phyloP scores from a whole-genome alignment of 768 basidiomycete genomes.

The Phallus indusiatus region DNA sequence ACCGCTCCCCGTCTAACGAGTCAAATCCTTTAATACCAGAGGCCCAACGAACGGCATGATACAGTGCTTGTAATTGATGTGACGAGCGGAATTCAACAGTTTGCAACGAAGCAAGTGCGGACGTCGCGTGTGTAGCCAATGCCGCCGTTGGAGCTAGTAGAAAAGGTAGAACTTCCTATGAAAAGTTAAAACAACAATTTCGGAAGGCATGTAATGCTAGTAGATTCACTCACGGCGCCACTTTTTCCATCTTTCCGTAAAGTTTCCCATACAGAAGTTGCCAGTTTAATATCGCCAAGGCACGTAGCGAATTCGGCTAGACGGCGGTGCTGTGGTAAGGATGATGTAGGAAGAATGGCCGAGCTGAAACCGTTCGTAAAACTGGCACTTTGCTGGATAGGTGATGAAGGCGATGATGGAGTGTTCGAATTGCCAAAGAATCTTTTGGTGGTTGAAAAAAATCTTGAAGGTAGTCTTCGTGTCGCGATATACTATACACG shows the following conservation, averaged over 20 bases:
- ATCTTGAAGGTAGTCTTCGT: constrained; percentile 66
- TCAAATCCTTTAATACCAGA: constrained; percentile 58
- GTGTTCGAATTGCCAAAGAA: constrained; percentile 63
- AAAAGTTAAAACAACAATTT: background rate
- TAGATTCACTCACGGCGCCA: constrained; percentile 56
- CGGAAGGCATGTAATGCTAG: background rate
- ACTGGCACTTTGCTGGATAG: constrained; percentile 25
- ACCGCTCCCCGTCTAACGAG: constrained; percentile 67
- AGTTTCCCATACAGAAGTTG: constrained; percentile 75
- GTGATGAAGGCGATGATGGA: constrained; percentile 29
- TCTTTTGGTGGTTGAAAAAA: constrained; percentile 81
- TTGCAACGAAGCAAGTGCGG: constrained; percentile 45
- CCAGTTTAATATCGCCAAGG: constrained; percentile 82
- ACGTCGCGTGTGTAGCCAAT: constrained; percentile 47
- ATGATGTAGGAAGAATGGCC: constrained; percentile 23
- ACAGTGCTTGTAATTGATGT: constrained; percentile 59
- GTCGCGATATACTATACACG: constrained; percentile 53
- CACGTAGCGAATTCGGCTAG: constrained; percentile 94
- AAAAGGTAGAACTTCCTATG: constrained; percentile 74
- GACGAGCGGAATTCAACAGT: constrained; percentile 43
- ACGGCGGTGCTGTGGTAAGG: constrained; percentile 68
- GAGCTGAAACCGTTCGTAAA: constrained; percentile 26
- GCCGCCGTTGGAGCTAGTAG: constrained; percentile 59
- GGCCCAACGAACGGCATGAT: constrained; percentile 72
- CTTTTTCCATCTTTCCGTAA: constrained; percentile 66